These are phyloP conservation scores for Diphasiastrum complanatum DNA, from an alignment of 83 land plant genomes.

Conservation along the genomic window DNA sequence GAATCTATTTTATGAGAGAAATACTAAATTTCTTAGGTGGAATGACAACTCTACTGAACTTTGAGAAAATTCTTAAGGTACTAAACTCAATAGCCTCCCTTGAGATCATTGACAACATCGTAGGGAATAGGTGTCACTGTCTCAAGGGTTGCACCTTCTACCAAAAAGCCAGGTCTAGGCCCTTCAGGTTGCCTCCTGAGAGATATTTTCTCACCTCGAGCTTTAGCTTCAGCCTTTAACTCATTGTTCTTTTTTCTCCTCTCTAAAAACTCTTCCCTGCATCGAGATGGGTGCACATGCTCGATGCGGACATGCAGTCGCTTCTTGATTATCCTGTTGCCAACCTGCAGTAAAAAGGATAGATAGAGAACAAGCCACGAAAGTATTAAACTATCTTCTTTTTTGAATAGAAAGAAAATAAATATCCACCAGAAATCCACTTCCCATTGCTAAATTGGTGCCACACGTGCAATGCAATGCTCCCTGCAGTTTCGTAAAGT, in stretches of 20 bases:
- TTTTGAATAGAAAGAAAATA: too few relatives aligned
- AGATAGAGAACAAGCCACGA: too few relatives aligned
- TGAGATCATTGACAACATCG: conserved; percentile 58
- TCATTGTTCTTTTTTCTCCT: conserved; percentile 33
- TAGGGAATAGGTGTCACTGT: conserved; percentile 64
- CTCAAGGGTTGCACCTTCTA: conserved; percentile 46
- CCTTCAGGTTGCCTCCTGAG: conserved; percentile 50
- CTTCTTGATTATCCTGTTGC: conserved; percentile 51
- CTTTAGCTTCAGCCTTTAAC: conserved; percentile 46
- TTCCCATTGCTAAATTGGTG: too few relatives aligned
- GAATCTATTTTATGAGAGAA: too few relatives aligned
- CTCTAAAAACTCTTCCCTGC: conserved; percentile 39
- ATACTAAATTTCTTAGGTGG: too few relatives aligned
- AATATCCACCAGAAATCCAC: too few relatives aligned
- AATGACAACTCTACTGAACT: too few relatives aligned
- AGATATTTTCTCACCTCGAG: conserved; percentile 37
- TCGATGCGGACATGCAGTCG: conserved; percentile 52
- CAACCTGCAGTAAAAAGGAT: conserved; percentile 26
- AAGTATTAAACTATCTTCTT: too few relatives aligned
- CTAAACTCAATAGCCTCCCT: conserved; percentile 39
- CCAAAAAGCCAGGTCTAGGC: conserved; percentile 50
- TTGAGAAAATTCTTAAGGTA: too few relatives aligned
- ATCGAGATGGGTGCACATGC: conserved; percentile 54
- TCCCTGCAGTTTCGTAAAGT: too few relatives aligned
- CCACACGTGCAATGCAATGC: too few relatives aligned